Evolutionary conservation across 1,139 yeast genomes (phyloP), one percentile per base, ranked within the genome.

Genomic region (Eremothecium gossypii): DNA sequence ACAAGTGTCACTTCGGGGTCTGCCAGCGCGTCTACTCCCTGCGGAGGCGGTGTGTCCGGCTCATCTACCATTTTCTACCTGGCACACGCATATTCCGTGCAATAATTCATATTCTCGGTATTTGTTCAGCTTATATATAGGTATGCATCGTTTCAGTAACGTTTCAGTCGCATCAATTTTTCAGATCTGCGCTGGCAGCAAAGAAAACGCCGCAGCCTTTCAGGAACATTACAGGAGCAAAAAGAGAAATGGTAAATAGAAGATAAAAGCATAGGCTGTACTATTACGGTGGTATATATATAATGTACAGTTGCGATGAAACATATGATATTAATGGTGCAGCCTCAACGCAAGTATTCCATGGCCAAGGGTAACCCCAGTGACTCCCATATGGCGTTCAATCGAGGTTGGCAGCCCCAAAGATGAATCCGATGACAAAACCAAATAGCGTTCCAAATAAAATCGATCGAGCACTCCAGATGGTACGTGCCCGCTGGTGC

Each of bases 361-460:
- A 17, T 17, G 23, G 23, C 6, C 23, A 17, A 17, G 23, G 23
- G 23, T 3, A 17, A 17, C 3, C 23, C 23, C 23, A n/a, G n/a
- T 17, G 6, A 17, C 23, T 17, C 5, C 5, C 31, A 29, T 6
- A 29, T 29, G 31, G 31, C 31, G 31, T 39, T 34, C 23, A 42
- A 13, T 41, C 41, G 41, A 43, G 27, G 28, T 40, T 43, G 9
- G 43, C 46, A 27, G 41, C 39, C 14, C 46, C 43, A 9, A 40
- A 41, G 27, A 51, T 40, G 28, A 50, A 45, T 17, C 55, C 55
- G 12, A 50, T 31, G 32, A 45, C 29, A 39, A 50, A 43, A 4
- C 55, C 55, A 9, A 49, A 14, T 20, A 49, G 33, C 4, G 50
- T 45, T 14, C 53, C 48, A 23, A 38, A n/a, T 9, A 43, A 11